Percentiles rank a stretch among this genome's conserved stretches.
phyloP scores from a whole-genome alignment of 768 basidiomycete genomes.

The Mycena polygramma region DNA sequence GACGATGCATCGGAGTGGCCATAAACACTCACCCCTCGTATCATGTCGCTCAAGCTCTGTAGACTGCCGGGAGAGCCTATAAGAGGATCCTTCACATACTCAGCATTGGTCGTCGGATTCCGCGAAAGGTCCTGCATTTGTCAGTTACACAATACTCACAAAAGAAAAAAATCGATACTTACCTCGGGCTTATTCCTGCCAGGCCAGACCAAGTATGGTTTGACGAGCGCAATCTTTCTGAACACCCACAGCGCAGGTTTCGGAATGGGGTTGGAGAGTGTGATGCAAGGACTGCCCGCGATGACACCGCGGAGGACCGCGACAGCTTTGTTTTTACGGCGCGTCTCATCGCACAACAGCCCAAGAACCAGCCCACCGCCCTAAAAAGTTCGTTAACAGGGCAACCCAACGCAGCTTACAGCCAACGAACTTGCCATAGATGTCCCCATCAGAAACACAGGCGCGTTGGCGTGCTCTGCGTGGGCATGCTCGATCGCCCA shows the following conservation, averaged over 20 bases:
- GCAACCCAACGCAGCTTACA: too few species aligned
- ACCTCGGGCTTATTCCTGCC: constrained; percentile 25
- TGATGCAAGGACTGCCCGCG: constrained; percentile 57
- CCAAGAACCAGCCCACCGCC: constrained; percentile 58
- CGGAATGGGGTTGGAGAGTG: constrained; percentile 53
- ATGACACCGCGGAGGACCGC: constrained; percentile 59
- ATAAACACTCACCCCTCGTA: constrained; percentile 50
- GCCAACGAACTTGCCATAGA: constrained; percentile 56
- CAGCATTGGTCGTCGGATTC: constrained; percentile 42
- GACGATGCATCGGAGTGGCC: too few species aligned
- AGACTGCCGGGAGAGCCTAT: constrained; percentile 52
- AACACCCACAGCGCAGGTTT: constrained; percentile 48
- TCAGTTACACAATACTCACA: neutral
- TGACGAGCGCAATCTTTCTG: neutral
- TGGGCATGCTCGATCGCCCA: constrained; percentile 56
- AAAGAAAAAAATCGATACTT: too few species aligned
- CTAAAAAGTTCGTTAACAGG: constrained; percentile 45
- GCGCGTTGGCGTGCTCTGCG: constrained; percentile 43
- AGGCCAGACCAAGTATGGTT: constrained; percentile 14
- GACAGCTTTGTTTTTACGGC: constrained; percentile 45
- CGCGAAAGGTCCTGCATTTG: neutral
- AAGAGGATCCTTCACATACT: constrained; percentile 55
- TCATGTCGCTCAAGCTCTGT: constrained; percentile 53
- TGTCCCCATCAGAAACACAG: constrained; percentile 64
- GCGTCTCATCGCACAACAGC: constrained; percentile 49